phyloP scores from a whole-genome alignment of 331 rosid species.

The Quercus tomentella region DNA sequence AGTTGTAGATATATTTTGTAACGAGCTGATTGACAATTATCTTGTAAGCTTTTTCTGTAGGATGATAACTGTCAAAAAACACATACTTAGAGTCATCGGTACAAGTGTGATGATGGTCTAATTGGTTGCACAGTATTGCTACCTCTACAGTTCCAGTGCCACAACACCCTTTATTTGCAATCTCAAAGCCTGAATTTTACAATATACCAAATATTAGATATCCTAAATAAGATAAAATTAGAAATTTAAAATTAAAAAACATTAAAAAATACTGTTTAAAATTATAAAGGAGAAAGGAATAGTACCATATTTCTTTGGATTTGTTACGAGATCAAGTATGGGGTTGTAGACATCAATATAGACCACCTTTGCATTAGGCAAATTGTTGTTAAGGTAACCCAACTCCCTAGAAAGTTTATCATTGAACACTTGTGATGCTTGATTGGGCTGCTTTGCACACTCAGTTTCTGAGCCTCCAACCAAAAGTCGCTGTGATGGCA shows the following conservation, averaged over 20 bases:
- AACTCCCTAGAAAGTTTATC: conserved; percentile 7
- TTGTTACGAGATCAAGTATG: conserved; percentile 16
- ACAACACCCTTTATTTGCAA: conserved; percentile 33
- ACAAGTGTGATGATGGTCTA: conserved; percentile 10
- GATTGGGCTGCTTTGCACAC: background rate
- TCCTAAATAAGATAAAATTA: too few species aligned
- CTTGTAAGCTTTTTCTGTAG: conserved; percentile 38
- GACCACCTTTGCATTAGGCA: conserved; percentile 12
- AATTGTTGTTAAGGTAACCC: background rate
- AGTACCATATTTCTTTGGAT: conserved; percentile 26
- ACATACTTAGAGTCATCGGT: background rate
- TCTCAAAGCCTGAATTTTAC: conserved; percentile 30
- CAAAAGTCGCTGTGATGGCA: conserved; percentile 26
- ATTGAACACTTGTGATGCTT: conserved; percentile 27
- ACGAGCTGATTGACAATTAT: conserved; percentile 1
- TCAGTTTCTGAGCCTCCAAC: background rate
- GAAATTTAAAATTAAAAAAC: too few species aligned
- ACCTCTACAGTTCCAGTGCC: conserved; percentile 31
- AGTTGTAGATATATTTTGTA: background rate
- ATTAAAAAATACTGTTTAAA: too few species aligned
- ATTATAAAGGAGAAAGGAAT: background rate
- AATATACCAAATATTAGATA: too few species aligned
- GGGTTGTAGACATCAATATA: conserved; percentile 36
- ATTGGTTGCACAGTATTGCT: background rate
- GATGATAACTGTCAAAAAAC: conserved; percentile 57